Evolutionary conservation across 148 eudicot genomes (phyloP).

Genomic region (Bassia scoparia): DNA sequence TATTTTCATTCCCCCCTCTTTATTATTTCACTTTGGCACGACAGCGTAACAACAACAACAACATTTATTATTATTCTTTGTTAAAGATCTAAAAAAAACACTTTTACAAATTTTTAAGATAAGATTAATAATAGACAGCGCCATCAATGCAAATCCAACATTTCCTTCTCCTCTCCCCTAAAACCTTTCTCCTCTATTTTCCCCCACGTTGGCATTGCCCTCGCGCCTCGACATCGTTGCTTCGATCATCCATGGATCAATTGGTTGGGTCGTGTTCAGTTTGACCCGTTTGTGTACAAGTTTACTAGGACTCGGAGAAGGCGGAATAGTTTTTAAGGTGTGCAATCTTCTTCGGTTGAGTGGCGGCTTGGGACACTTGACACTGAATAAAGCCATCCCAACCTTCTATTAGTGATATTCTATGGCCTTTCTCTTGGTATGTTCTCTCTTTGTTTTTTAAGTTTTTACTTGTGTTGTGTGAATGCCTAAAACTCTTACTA

Average conservation of each 20-base stretch:
- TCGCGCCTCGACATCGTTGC: neutral
- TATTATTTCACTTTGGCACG: neutral
- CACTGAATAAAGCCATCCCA: conserved; percentile 61
- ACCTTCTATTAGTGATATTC: conserved; percentile 63
- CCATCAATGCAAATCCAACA: conserved; percentile 6
- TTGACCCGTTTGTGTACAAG: conserved; percentile 5
- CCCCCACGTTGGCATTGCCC: neutral
- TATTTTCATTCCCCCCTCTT: neutral
- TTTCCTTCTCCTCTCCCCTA: neutral
- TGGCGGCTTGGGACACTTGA: conserved; percentile 52
- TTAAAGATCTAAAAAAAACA: conserved; percentile 3
- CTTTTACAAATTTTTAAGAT: neutral
- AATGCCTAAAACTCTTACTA: neutral
- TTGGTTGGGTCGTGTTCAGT: neutral
- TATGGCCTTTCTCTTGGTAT: conserved; percentile 93
- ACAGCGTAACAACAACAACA: neutral
- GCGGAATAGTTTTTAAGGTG: neutral
- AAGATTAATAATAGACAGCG: neutral
- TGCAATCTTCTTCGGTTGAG: conserved; percentile 29
- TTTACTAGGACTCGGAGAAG: neutral
- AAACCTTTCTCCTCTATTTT: conserved; percentile 10
- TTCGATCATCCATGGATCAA: neutral
- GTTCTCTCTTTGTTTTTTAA: neutral
- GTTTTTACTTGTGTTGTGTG: neutral
- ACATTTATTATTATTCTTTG: neutral